Evolutionary conservation across 2,329 filamentous ascomycete genomes (phyloP).

Genomic region (Blastomyces parvus): DNA sequence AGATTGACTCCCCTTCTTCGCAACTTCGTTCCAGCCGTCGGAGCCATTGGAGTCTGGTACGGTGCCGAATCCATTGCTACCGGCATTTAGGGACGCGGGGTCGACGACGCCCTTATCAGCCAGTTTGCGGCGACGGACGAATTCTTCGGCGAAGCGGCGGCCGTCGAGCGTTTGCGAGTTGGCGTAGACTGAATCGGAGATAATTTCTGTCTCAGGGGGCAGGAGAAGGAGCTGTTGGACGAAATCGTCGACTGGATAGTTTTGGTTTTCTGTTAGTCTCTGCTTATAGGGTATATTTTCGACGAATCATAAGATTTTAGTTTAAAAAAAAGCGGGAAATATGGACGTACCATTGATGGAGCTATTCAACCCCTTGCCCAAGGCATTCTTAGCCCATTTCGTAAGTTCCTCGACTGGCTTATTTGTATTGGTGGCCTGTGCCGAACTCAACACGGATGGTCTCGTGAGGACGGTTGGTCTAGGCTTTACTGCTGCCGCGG

Average conservation of each 20-base stretch:
- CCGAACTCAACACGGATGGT: constrained; percentile 39
- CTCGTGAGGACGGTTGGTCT: constrained; percentile 46
- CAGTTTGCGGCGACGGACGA: constrained; percentile 81
- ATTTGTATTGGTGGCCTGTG: constrained; percentile 37
- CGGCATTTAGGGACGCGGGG: constrained; percentile 47
- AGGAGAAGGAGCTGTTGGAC: constrained; percentile 65
- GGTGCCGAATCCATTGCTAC: constrained; percentile 34
- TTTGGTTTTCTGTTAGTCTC: constrained; percentile 18
- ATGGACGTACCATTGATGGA: constrained; percentile 53
- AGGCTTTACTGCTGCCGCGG: constrained; percentile 31
- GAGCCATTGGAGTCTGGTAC: constrained; percentile 40
- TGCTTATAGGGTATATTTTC: not conserved
- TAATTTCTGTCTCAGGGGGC: constrained; percentile 67
- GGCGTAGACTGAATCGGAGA: constrained; percentile 82
- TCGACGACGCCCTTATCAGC: constrained; percentile 85
- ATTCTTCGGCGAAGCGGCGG: constrained; percentile 88
- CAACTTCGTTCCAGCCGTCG: constrained; percentile 91
- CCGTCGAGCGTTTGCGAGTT: constrained; percentile 84
- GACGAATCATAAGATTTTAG: not conserved
- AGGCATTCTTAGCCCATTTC: constrained; percentile 78
- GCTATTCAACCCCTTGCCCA: constrained; percentile 63
- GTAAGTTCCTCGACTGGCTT: constrained; percentile 83
- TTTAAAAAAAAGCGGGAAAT: not conserved
- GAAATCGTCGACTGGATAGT: constrained; percentile 63
- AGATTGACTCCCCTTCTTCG: constrained; percentile 65